Base-by-base conservation (phyloP, 495 filamentous ascomycete genomes). In the Apiosordaria backusii region DNA sequence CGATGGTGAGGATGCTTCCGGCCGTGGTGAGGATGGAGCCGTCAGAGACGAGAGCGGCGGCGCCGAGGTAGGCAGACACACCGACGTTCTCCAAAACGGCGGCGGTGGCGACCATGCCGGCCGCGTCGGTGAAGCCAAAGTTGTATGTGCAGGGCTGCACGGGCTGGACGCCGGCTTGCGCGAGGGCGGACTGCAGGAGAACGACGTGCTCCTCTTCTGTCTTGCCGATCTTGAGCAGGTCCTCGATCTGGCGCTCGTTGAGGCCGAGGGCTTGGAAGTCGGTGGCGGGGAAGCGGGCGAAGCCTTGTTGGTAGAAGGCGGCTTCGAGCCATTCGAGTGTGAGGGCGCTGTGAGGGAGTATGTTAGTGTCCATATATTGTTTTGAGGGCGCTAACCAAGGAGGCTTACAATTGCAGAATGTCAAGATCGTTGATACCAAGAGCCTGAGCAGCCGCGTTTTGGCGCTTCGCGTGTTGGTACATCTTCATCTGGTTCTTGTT, bases 361-460 rank as follows among this genome's bases (percentile, higher is more conserved):
- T 61, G 69, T 76, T 63, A 22, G 23, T 63, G 45, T 62, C 18
- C 40, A n/a, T 16, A 25, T 26, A 10, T 22, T 19, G 1, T 19
- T 1, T 45, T 45, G 50, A 10, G 26, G n/a, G 13, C 26, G 4
- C 4, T 53, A 53, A 21, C n/a, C 7, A 16, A 53, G 9, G 23
- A 4, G 15, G 68, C 86, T 75, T 81, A 90, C 88, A 90, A 90
- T 83, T 90, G 85, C 21, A 90, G 82, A 66, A 90, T 89, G 71
- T 90, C 87, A 57, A 88, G 71, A 75, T 90, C 88, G 18, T 76
- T 80, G 61, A 90, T 72, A 24, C 82, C 85, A 23, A 77, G 69
- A 16, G 79, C 78, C 13, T 83, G 81, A 23, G 83, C 83, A 0
- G 82, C 80, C 4, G 80, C 81, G 66, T 83, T 79, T 72, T 87